Evolutionary conservation across 352 stramenopile species (phyloP).

Genomic region (Detonula confervacea): DNA sequence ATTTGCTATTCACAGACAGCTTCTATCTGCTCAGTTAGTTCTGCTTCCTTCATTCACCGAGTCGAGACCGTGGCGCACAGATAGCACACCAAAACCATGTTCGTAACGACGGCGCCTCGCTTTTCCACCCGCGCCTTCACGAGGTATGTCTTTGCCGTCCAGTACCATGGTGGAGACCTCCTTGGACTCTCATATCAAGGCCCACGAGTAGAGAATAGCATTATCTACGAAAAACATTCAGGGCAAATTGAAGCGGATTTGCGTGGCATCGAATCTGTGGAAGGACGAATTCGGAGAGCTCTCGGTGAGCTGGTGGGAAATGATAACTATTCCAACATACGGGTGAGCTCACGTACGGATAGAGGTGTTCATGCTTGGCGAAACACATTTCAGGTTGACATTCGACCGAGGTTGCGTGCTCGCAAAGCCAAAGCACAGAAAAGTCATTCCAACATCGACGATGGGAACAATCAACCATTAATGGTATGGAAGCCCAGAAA

Average conservation of each 20-base stretch:
- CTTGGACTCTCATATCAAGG: constrained; percentile 79
- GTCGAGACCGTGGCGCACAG: too few species aligned
- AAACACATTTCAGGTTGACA: constrained; percentile 84
- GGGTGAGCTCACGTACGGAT: constrained; percentile 81
- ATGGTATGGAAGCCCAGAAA: constrained; percentile 41
- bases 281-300: constrained; percentile 67
- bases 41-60: too few species aligned
- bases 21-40: too few species aligned
- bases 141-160: constrained; percentile 72
- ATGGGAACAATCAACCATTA: background rate
- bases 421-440: background rate
- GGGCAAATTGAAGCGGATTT: constrained; percentile 54
- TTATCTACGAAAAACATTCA: constrained; percentile 52
- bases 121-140: constrained; percentile 34
- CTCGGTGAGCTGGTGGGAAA: constrained; percentile 55
- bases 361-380: constrained; percentile 79
- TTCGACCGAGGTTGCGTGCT: constrained; percentile 34
- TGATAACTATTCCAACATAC: constrained; percentile 67
- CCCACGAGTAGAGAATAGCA: constrained; percentile 57
- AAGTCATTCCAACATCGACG: constrained; percentile 22
- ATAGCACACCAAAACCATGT: background rate
- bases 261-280: constrained; percentile 67
- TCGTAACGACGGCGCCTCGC: background rate
- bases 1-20: too few species aligned
- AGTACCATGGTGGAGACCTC: constrained; percentile 75